These are phyloP conservation scores for Clonostachys chloroleuca DNA, from an alignment of 2,329 filamentous ascomycete species.

Conservation along the genomic window DNA sequence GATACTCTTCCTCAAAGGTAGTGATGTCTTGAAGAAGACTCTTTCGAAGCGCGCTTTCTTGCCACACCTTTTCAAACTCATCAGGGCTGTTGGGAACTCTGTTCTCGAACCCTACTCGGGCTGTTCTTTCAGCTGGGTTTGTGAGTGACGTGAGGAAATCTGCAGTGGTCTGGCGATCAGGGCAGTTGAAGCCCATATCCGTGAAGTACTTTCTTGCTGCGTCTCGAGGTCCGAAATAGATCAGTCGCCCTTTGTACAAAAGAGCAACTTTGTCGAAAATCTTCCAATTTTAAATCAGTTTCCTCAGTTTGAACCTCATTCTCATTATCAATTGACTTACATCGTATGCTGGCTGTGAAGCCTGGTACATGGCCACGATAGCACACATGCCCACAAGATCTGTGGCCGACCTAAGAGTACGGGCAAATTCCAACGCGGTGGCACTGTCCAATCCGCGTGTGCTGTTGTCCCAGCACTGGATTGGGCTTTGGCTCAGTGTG, in stretches of 20 bases:
- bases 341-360: constrained; percentile 60
- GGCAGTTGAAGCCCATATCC: constrained; percentile 64
- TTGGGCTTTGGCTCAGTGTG: constrained; percentile 35
- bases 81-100: constrained; percentile 63
- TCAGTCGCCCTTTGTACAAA: constrained; percentile 55
- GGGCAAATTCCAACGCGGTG: constrained; percentile 58
- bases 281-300: constrained; percentile 54
- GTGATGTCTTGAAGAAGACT: constrained; percentile 54
- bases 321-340: constrained; percentile 10
- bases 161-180: constrained; percentile 60
- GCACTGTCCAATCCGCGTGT: constrained; percentile 57
- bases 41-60: constrained; percentile 53
- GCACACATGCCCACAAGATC: constrained; percentile 50
- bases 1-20: constrained; percentile 44
- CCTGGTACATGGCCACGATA: constrained; percentile 72
- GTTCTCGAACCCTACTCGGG: constrained; percentile 58
- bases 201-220: constrained; percentile 63
- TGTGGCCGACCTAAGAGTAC: constrained; percentile 55
- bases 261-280: constrained; percentile 57
- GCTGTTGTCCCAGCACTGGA: constrained; percentile 66
- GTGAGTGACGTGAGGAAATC: constrained; percentile 63
- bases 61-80: constrained; percentile 64
- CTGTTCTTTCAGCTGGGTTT: constrained; percentile 64
- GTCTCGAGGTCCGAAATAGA: constrained; percentile 56
- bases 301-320: not conserved